A percentile compares a stretch with the other conserved stretches of the same genome.
Conservation (phyloP, 441 rosid species). For the Adansonia gregorii region DNA sequence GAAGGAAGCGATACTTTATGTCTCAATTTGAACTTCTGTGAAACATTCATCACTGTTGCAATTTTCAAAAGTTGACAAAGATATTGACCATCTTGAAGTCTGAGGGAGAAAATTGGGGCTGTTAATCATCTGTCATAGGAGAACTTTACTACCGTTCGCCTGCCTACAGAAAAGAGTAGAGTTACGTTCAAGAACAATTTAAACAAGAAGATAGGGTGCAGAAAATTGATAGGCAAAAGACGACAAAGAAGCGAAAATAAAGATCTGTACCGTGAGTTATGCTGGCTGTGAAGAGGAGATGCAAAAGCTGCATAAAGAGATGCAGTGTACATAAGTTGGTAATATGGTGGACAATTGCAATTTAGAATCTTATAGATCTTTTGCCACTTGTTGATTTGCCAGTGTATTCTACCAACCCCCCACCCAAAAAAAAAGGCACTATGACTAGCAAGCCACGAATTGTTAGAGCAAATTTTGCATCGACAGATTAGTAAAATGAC, state of each 20-base stretch:
- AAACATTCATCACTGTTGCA: conserved; percentile 28
- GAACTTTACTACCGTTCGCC: too few species aligned
- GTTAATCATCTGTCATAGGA: too few species aligned
- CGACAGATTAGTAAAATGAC: conserved; percentile 27
- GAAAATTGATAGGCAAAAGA: not conserved
- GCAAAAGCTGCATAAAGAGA: conserved; percentile 68
- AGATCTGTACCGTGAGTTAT: conserved; percentile 32
- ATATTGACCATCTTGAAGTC: too few species aligned
- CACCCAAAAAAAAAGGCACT: not conserved
- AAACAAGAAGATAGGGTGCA: too few species aligned
- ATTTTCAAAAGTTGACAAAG: too few species aligned
- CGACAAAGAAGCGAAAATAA: not conserved
- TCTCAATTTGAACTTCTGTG: conserved; percentile 34
- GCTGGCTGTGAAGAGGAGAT: conserved; percentile 58
- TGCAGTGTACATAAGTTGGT: conserved; percentile 74
- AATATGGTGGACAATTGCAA: conserved; percentile 57
- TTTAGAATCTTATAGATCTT: conserved; percentile 57
- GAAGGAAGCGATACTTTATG: conserved; percentile 30
- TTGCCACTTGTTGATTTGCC: conserved; percentile 62
- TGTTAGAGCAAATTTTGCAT: not conserved
- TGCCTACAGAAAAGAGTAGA: too few species aligned
- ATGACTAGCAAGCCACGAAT: not conserved
- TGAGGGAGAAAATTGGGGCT: too few species aligned
- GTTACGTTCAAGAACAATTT: too few species aligned
- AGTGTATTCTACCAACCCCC: conserved; percentile 28